These are phyloP conservation scores for Conringia planisiliqua DNA, from an alignment of 345 rosid genomes.

Conservation along the genomic window DNA sequence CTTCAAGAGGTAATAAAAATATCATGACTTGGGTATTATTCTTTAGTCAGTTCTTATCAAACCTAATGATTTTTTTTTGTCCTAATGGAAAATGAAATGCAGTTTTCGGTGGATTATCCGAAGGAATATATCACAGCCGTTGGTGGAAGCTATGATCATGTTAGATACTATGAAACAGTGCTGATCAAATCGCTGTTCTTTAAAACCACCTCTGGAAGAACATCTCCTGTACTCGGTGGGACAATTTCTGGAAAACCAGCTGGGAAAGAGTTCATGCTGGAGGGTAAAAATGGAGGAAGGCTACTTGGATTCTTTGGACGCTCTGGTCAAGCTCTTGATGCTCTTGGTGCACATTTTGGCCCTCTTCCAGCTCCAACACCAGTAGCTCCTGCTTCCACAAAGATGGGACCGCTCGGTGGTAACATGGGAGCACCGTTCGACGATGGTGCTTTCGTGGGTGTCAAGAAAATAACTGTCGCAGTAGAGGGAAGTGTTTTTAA, in stretches of 20 bases:
- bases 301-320: conserved; percentile 20
- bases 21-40: background rate
- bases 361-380: background rate
- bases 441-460: conserved; percentile 23
- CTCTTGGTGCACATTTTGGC: conserved; percentile 15
- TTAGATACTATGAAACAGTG: background rate
- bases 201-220: background rate
- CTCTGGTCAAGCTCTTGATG: background rate
- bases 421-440: background rate
- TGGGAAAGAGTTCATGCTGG: background rate
- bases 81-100: background rate
- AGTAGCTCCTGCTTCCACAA: background rate
- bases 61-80: background rate
- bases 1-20: background rate
- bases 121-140: background rate
- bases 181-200: background rate
- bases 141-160: background rate
- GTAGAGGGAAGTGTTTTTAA: too few relatives aligned
- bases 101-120: background rate
- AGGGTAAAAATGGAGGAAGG: background rate
- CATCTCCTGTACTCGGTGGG: background rate
- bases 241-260: background rate
- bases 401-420: conserved; percentile 7
- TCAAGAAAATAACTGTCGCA: background rate
- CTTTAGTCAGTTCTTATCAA: background rate